These are phyloP conservation scores for Pogostemon cablin DNA, from an alignment of 257 asterid species.

Conservation along the genomic window DNA sequence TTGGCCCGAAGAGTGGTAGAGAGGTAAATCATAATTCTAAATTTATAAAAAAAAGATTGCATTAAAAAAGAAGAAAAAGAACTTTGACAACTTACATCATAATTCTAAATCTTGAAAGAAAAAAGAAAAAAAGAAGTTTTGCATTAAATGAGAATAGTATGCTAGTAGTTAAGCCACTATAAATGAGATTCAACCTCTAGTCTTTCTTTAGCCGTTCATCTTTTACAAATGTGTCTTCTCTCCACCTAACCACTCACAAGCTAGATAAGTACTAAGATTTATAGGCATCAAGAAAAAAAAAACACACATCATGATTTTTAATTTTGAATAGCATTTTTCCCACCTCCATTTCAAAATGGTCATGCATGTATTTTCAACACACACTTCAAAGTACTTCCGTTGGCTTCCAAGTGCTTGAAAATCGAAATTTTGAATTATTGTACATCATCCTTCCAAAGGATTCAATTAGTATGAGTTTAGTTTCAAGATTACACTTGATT, in stretches of 20 bases:
- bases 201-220: conserved; percentile 1
- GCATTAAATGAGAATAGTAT: conserved; percentile 29
- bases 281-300: neutral
- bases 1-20: too few relatives aligned
- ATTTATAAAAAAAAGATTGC: too few relatives aligned
- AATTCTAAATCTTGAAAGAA: neutral
- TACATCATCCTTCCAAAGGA: neutral
- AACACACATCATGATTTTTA: neutral
- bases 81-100: neutral
- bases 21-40: too few relatives aligned
- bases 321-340: neutral
- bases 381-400: neutral
- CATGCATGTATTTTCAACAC: neutral
- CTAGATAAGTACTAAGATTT: conserved; percentile 16
- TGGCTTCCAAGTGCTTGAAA: neutral
- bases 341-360: neutral
- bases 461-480: conserved; percentile 5
- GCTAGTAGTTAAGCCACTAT: conserved; percentile 37
- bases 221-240: conserved; percentile 26
- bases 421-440: neutral
- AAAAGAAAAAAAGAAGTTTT: neutral
- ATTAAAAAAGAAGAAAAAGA: too few relatives aligned
- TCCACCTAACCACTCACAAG: conserved; percentile 18
- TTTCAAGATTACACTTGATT: neutral
- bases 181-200: conserved; percentile 34